Percentiles rank a stretch among this genome's conserved stretches.
phyloP scores from a whole-genome alignment of 495 filamentous ascomycete genomes.

The Podospora didyma region DNA sequence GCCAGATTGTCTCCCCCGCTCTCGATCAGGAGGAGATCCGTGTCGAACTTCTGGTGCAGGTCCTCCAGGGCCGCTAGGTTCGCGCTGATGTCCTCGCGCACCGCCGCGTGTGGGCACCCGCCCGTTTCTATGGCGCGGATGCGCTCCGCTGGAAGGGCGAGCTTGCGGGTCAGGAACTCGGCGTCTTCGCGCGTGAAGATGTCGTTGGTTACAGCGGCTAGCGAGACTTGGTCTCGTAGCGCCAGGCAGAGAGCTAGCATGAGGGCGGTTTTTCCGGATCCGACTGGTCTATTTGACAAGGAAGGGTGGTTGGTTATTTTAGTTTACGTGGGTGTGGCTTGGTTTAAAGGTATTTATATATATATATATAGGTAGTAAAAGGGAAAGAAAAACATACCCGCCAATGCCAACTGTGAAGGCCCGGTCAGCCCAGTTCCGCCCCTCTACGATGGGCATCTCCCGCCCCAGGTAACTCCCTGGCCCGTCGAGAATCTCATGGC shows the following conservation, averaged over 20 bases:
- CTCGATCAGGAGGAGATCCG: conserved; percentile 84
- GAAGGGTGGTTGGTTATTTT: too few relatives aligned
- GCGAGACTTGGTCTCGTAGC: conserved; percentile 70
- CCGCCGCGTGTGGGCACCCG: conserved; percentile 94
- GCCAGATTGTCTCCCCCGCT: conserved; percentile 94
- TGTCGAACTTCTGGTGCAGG: conserved; percentile 69
- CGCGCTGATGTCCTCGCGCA: conserved; percentile 91
- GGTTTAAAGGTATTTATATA: too few relatives aligned
- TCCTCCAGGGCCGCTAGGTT: conserved; percentile 91
- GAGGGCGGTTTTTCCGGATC: conserved; percentile 93
- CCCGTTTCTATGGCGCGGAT: conserved; percentile 97
- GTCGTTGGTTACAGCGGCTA: conserved; percentile 97
- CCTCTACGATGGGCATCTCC: conserved; percentile 91
- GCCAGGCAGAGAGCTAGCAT: conserved; percentile 86
- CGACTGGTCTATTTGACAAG: conserved; percentile 97
- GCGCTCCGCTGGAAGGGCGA: conserved; percentile 72
- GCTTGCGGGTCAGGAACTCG: conserved; percentile 87
- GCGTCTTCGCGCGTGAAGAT: conserved; percentile 98
- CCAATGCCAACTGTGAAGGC: conserved; percentile 96
- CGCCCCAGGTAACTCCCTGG: conserved; percentile 84
- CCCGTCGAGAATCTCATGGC: conserved; percentile 91
- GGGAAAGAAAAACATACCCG: conserved; percentile 54
- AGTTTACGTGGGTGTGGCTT: too few relatives aligned
- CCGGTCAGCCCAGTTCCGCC: conserved; percentile 81
- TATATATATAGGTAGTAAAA: conserved; percentile 3